Conservation (phyloP, 139 green algal species). For the Coelastrella sp. region DNA sequence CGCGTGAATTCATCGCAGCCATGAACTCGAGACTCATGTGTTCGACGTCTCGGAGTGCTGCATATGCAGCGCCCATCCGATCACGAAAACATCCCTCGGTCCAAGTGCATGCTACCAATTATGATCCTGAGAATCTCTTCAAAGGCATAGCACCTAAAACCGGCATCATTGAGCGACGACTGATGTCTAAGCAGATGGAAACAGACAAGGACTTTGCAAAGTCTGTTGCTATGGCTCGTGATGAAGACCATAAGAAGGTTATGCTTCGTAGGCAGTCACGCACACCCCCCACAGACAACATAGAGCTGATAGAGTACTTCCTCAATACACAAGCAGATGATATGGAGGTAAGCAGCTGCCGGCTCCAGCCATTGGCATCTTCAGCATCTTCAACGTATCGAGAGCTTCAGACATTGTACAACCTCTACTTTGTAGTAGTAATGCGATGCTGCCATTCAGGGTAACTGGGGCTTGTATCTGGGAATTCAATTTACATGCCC, state of each 20-base stretch:
- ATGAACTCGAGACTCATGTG: constrained; percentile 10
- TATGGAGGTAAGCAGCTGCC: constrained; percentile 67
- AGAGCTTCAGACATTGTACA: background rate
- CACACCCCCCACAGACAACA: constrained; percentile 35
- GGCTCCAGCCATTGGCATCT: background rate
- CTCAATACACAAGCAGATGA: constrained; percentile 87
- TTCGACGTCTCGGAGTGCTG: background rate
- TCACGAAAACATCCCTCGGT: background rate
- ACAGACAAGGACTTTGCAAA: constrained; percentile 67
- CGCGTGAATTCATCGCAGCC: background rate
- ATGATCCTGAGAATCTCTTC: constrained; percentile 70
- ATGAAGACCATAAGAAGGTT: constrained; percentile 64
- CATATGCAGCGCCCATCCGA: background rate
- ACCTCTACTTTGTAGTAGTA: background rate
- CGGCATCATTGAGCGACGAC: constrained; percentile 72
- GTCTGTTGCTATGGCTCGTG: constrained; percentile 57
- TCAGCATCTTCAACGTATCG: background rate
- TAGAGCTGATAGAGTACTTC: constrained; percentile 86
- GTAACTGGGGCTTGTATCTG: background rate
- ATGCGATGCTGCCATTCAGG: no score
- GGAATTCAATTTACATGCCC: no score
- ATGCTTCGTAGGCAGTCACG: constrained; percentile 51
- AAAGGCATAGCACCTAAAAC: constrained; percentile 7
- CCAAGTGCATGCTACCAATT: constrained; percentile 17
- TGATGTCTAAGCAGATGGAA: constrained; percentile 68